Conservation (phyloP, 202 grass and related monocot genomes). For the Elaeis oleifera region DNA sequence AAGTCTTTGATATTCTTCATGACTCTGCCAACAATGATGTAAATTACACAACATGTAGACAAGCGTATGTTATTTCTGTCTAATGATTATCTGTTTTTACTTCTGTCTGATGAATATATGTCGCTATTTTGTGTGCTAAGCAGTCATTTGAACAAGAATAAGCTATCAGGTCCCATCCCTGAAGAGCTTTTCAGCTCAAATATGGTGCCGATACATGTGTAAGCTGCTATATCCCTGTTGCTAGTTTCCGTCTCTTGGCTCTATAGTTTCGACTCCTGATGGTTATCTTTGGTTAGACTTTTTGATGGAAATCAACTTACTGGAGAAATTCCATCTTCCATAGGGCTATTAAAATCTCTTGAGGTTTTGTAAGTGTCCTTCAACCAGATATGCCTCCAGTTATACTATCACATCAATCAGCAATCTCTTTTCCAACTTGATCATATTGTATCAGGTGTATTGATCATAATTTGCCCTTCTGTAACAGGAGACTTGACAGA, state of each 20-base stretch:
- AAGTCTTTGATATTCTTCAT: slow-evolving; percentile 25
- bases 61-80: too few relatives aligned
- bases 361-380: slow-evolving; percentile 66
- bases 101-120: too few relatives aligned
- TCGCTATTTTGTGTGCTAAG: slow-evolving; percentile 13
- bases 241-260: background rate
- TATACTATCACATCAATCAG: background rate
- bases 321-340: slow-evolving; percentile 58
- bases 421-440: background rate
- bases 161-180: slow-evolving; percentile 71
- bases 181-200: slow-evolving; percentile 67
- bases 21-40: too few relatives aligned
- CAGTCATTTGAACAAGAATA: slow-evolving; percentile 92
- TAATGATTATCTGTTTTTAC: too few relatives aligned
- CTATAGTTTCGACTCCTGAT: background rate
- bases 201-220: slow-evolving; percentile 87
- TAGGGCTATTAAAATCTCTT: slow-evolving; percentile 55
- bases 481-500: slow-evolving; percentile 59
- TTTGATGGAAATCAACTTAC: slow-evolving; percentile 79
- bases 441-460: too few relatives aligned
- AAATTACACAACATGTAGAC: too few relatives aligned
- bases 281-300: slow-evolving; percentile 37
- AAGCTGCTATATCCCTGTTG: slow-evolving; percentile 26
- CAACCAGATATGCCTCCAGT: background rate
- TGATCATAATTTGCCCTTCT: slow-evolving; percentile 10